Evolutionary conservation across 495 filamentous ascomycete species (phyloP).

Genomic region (Hypomontagnella monticulosa): DNA sequence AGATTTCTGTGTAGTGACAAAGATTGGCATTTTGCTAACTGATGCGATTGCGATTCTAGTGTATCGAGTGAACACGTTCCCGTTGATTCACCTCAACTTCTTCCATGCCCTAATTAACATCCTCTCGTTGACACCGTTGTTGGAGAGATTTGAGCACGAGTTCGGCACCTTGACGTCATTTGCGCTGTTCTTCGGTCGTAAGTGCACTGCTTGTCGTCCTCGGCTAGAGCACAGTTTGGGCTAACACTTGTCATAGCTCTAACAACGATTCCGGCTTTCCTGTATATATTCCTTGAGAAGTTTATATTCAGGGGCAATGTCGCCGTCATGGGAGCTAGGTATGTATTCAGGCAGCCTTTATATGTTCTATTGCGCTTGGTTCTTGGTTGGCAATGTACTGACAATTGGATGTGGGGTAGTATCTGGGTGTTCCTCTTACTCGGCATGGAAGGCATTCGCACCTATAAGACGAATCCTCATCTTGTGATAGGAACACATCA

Average conservation of each 20-base stretch:
- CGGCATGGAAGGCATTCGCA: constrained; percentile 83
- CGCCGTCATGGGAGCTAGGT: constrained; percentile 84
- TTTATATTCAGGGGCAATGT: constrained; percentile 70
- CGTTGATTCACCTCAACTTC: constrained; percentile 83
- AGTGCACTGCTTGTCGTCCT: constrained; percentile 50
- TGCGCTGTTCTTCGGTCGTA: constrained; percentile 88
- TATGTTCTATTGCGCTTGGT: not conserved
- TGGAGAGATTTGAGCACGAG: constrained; percentile 94
- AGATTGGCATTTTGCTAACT: constrained; percentile 10
- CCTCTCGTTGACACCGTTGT: constrained; percentile 78
- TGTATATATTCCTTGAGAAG: constrained; percentile 78
- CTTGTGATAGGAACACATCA: constrained; percentile 76
- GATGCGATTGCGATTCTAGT: constrained; percentile 61
- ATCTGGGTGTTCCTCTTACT: constrained; percentile 92
- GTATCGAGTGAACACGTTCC: constrained; percentile 92
- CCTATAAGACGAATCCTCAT: constrained; percentile 74
- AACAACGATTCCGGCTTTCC: constrained; percentile 77
- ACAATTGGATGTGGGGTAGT: constrained; percentile 53
- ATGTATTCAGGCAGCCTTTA: constrained; percentile 34
- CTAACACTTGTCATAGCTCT: constrained; percentile 64
- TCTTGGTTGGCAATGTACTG: not conserved
- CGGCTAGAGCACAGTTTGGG: constrained; percentile 1
- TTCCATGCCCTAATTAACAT: constrained; percentile 83
- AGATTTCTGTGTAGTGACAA: not conserved
- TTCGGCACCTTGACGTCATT: constrained; percentile 88